A percentile compares a stretch with the other conserved stretches of the same genome.
Conservation (phyloP, 2,329 filamentous ascomycete genomes). For the Botrytis porri region DNA sequence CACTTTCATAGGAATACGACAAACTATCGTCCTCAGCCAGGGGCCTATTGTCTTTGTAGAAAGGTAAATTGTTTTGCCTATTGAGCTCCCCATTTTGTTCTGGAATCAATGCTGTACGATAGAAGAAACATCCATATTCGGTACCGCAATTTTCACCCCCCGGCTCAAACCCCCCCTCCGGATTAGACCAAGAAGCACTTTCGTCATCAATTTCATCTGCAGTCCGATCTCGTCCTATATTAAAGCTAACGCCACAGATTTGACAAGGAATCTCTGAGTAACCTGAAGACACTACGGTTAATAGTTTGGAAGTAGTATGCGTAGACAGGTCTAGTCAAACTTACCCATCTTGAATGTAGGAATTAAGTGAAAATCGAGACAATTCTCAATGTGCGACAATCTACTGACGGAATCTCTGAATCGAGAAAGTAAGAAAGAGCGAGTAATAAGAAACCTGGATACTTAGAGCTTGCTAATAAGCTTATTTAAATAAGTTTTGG, state of each 20-base stretch:
- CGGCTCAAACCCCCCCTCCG: neutral
- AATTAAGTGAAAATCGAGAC: neutral
- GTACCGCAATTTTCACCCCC: neutral
- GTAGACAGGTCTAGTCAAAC: neutral
- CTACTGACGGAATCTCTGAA: neutral
- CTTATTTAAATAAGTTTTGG: neutral
- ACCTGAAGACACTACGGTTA: neutral
- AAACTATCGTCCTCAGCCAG: neutral
- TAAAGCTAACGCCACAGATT: neutral
- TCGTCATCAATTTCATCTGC: neutral
- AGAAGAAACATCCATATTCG: neutral
- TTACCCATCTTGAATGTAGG: neutral
- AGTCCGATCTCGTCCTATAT: neutral
- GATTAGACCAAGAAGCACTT: neutral
- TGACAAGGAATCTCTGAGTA: neutral
- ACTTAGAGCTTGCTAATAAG: neutral
- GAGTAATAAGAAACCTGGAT: neutral
- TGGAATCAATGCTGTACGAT: neutral
- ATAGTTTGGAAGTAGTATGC: neutral
- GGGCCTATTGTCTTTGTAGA: neutral
- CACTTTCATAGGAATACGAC: neutral
- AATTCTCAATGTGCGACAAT: neutral
- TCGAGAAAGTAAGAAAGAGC: neutral
- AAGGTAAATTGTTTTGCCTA: neutral
- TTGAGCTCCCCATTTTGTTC: neutral